Percentiles rank a stretch among this genome's conserved stretches.
These are phyloP conservation scores for Candolleomyces efflorescens DNA, from an alignment of 768 basidiomycete genomes.

Conservation along the genomic window DNA sequence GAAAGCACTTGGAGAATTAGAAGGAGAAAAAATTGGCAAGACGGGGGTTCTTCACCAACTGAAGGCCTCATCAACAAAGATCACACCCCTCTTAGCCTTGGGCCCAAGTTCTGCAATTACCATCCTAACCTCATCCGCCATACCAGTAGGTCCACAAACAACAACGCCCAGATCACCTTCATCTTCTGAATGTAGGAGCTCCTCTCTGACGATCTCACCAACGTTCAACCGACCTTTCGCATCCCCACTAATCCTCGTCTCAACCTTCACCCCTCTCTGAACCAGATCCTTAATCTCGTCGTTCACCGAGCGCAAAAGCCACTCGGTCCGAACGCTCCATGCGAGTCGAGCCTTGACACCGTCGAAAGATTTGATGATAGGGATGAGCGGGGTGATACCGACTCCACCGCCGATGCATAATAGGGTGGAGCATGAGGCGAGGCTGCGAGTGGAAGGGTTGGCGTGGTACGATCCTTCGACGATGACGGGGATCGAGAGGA, in stretches of 20 bases:
- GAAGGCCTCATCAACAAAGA: constrained; percentile 10
- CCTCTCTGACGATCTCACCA: neutral
- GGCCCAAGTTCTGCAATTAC: constrained; percentile 4
- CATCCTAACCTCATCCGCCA: constrained; percentile 8
- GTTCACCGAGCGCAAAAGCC: constrained; percentile 1
- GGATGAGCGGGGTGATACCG: constrained; percentile 8
- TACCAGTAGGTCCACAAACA: constrained; percentile 9
- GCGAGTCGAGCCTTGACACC: neutral
- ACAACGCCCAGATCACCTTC: constrained; percentile 6
- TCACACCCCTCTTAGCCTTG: constrained; percentile 8
- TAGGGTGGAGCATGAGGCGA: constrained; percentile 6
- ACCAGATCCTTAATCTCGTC: neutral
- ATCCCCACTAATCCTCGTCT: neutral
- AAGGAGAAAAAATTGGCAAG: too few relatives aligned
- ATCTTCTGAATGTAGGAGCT: neutral
- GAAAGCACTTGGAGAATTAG: too few relatives aligned
- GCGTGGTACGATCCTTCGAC: constrained; percentile 9
- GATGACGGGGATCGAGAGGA: constrained; percentile 7
- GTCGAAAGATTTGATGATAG: constrained; percentile 3
- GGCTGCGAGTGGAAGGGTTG: constrained; percentile 6
- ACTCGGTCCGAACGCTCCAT: constrained; percentile 6
- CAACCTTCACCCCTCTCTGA: neutral
- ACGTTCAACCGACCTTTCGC: neutral
- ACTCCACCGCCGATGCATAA: constrained; percentile 9
- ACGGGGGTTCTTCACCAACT: constrained; percentile 2